These are phyloP conservation scores for Smallanthus sonchifolius DNA, from an alignment of 129 eudicot species.

Conservation along the genomic window DNA sequence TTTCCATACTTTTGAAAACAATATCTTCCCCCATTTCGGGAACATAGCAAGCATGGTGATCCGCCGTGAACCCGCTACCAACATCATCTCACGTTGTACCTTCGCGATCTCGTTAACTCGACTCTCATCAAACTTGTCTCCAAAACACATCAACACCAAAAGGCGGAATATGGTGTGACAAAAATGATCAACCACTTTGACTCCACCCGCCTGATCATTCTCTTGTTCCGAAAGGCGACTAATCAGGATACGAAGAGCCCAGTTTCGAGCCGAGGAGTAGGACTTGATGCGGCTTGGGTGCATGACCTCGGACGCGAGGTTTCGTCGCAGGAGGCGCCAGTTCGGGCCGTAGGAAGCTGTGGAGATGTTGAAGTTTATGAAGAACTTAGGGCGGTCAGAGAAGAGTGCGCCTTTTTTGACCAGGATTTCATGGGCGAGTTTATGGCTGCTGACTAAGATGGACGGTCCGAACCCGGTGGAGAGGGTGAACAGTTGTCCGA, in stretches of 20 bases:
- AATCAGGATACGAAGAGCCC: slow-evolving; percentile 35
- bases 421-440: slow-evolving; percentile 50
- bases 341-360: slow-evolving; percentile 46
- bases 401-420: slow-evolving; percentile 52
- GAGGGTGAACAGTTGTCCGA: slow-evolving; percentile 60
- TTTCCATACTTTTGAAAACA: slow-evolving; percentile 47
- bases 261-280: slow-evolving; percentile 36
- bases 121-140: slow-evolving; percentile 48
- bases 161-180: slow-evolving; percentile 54
- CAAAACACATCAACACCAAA: slow-evolving; percentile 66
- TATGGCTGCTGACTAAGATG: slow-evolving; percentile 34
- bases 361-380: slow-evolving; percentile 27
- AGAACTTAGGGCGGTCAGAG: slow-evolving; percentile 41
- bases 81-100: slow-evolving; percentile 22
- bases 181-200: slow-evolving; percentile 48
- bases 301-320: slow-evolving; percentile 43
- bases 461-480: slow-evolving; percentile 20
- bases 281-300: slow-evolving; percentile 38
- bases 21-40: slow-evolving; percentile 41
- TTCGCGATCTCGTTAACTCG: slow-evolving; percentile 39
- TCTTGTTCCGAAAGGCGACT: background rate
- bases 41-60: slow-evolving; percentile 30
- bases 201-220: slow-evolving; percentile 2
- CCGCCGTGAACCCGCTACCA: slow-evolving; percentile 10
- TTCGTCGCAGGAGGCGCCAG: slow-evolving; percentile 56